Evolutionary conservation across 2,329 filamentous ascomycete genomes (phyloP), one percentile per base, ranked within the genome.

Genomic region (Coleophoma crateriformis): DNA sequence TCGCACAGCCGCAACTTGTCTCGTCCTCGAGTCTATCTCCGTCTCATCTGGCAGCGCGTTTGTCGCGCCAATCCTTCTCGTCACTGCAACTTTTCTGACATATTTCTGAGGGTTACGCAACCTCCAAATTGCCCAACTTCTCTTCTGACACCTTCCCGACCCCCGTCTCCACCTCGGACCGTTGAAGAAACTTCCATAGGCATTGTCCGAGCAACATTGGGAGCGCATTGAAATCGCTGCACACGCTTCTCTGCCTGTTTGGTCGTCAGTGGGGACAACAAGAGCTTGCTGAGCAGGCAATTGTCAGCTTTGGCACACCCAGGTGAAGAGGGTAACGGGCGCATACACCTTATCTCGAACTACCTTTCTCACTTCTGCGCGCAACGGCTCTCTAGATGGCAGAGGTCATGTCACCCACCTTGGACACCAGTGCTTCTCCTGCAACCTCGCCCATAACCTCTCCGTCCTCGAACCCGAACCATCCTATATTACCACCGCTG

Each of bases 391-490:
- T 43, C 38, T 57, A 57, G 2, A 65, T 65, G 63, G 54, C 63
- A 59, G 71, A 76, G 61, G 73, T 78, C 64, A 78, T 82, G 75
- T 79, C 78, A 63, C 71, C 77, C 58, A 72, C 73, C n/a, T 37
- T 61, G 47, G 58, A 63, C 44, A 58, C 56, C 19, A 45, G 57
- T 55, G 76, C 78, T 58, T 77, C 62, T 58, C 71, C 77, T 59
- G 70, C 74, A 57, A 71, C 74, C 34, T 79, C 79, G 59, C 69
- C 71, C 62, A 67, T 72, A 54, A 62, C 70, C 39, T 71, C 73
- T 47, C 58, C 61, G 19, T 61, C 65, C 32, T 64, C 71, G 55
- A 79, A 77, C 63, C 67, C 76, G 50, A 77, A 73, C 58, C 77
- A 78, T 59, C 72, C 79, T 58, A 64, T 76, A 47, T 54, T 82